phyloP scores from a whole-genome alignment of 768 basidiomycete species.

The Lactifluus piperatus region DNA sequence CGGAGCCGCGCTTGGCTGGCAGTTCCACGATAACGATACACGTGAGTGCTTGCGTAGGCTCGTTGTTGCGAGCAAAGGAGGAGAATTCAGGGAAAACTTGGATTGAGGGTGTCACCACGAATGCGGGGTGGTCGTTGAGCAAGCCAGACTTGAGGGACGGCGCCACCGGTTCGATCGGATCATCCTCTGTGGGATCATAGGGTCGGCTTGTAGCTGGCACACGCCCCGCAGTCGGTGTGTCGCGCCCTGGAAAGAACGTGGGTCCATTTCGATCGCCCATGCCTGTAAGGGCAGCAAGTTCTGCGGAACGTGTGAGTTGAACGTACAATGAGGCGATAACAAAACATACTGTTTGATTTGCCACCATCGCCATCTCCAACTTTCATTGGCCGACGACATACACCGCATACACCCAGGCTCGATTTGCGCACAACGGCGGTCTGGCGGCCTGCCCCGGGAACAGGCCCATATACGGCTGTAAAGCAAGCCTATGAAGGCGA shows the following conservation, averaged over 20 bases:
- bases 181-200: constrained; percentile 74
- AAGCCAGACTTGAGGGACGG: constrained; percentile 38
- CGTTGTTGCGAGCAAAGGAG: constrained; percentile 60
- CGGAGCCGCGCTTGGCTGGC: constrained; percentile 55
- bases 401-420: constrained; percentile 91
- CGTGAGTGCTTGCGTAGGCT: constrained; percentile 76
- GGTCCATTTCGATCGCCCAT: constrained; percentile 57
- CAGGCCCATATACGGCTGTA: constrained; percentile 90
- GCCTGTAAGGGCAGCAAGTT: constrained; percentile 89
- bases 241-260: constrained; percentile 60
- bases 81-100: constrained; percentile 91
- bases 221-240: constrained; percentile 38
- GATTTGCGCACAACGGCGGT: constrained; percentile 53
- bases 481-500: constrained; percentile 76
- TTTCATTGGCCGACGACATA: constrained; percentile 95
- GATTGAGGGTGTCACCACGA: constrained; percentile 87
- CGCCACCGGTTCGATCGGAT: constrained; percentile 59
- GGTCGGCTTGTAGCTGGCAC: constrained; percentile 7
- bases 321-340: constrained; percentile 21
- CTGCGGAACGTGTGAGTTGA: constrained; percentile 35
- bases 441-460: constrained; percentile 47
- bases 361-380: constrained; percentile 80
- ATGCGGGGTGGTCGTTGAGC: constrained; percentile 37
- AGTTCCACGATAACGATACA: constrained; percentile 93
- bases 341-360: constrained; percentile 77